Base-by-base conservation (phyloP, 2,329 filamentous ascomycete species). In the Ophiocordyceps camponoti-leonardi region DNA sequence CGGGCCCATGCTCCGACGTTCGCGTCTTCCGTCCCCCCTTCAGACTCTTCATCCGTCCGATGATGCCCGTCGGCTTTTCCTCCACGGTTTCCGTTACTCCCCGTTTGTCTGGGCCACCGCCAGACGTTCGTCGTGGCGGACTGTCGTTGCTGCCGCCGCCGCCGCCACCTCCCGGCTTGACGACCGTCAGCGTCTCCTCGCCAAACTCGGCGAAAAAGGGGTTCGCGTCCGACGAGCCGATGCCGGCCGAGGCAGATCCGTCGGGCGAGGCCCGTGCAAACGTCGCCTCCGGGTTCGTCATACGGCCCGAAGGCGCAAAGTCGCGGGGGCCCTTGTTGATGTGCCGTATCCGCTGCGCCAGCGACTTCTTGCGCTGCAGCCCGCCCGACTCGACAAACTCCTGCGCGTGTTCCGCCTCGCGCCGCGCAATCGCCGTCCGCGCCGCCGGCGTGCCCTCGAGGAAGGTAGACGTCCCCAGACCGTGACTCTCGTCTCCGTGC, bases 401-500 rank as follows among this genome's bases (percentile, higher is more conserved):
- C 18, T 72, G 73, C 7, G 70, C 72, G 49, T 84, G 64, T 54
- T 80, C 86, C 30, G 75, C 81, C 55, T 90, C 77, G 44, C 78
- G 78, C 49, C 82, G 79, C 59, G 85, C 77, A 45, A 94, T 85
- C 18, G 83, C 85, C 8, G 79, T 75, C 53, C 79, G 79, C 26
- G 88, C 83, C 26, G 88, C 92, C 14, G 92, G 90, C 1, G 92
- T 83, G 33, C 92, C 92, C 56, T 98, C 92, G 20, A 98, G 66
- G 69, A 96, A 96, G 2, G 92, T 98, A 31, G 87, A 94, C 1
- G 88, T 94, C 45, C 92, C 92, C 8, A 98, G 67, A 11, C 92
- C 92, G 49, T 85, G 68, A 4, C 78, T 81, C 63, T 93, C 81
- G 46, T 88, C 79, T 18, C 90, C 90, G 53, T 96, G 86, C 14